These are phyloP conservation scores for Cenchrus fungigraminus DNA, from an alignment of 176 grass and related monocot species.

Conservation along the genomic window DNA sequence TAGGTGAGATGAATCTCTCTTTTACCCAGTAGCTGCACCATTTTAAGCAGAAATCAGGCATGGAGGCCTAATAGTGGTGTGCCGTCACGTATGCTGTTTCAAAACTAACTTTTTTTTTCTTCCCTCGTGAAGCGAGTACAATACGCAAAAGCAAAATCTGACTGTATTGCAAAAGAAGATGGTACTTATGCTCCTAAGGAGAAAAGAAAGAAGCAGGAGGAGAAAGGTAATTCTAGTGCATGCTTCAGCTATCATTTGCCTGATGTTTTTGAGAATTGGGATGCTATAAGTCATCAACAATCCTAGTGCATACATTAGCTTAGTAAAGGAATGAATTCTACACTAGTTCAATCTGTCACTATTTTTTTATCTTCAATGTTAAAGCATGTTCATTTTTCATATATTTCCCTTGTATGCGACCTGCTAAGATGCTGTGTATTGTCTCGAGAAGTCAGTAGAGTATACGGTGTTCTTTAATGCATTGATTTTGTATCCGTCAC, in stretches of 20 bases:
- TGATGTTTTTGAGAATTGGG: background rate
- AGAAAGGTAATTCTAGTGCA: constrained; percentile 70
- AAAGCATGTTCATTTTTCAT: background rate
- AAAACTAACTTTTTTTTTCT: constrained; percentile 30
- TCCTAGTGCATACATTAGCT: constrained; percentile 7
- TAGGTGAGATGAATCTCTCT: constrained; percentile 3
- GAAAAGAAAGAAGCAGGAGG: constrained; percentile 97
- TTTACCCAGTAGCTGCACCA: background rate
- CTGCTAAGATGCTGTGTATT: too few relatives aligned
- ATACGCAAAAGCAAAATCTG: constrained; percentile 93
- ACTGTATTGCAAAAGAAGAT: constrained; percentile 90
- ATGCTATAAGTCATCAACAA: background rate
- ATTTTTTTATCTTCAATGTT: constrained; percentile 1
- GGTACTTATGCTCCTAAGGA: constrained; percentile 85
- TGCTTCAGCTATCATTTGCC: background rate
- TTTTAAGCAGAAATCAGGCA: background rate
- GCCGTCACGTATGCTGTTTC: background rate
- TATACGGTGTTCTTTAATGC: too few relatives aligned
- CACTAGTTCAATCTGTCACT: background rate
- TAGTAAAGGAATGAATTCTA: constrained; percentile 18
- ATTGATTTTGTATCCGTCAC: too few relatives aligned
- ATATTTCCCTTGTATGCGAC: too few relatives aligned
- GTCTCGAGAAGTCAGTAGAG: too few relatives aligned
- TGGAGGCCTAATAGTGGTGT: background rate
- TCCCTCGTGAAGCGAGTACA: constrained; percentile 66